Evolutionary conservation across 495 filamentous ascomycete genomes (phyloP), one percentile per base, ranked within the genome.

Genomic region (Apiosordaria backusii): DNA sequence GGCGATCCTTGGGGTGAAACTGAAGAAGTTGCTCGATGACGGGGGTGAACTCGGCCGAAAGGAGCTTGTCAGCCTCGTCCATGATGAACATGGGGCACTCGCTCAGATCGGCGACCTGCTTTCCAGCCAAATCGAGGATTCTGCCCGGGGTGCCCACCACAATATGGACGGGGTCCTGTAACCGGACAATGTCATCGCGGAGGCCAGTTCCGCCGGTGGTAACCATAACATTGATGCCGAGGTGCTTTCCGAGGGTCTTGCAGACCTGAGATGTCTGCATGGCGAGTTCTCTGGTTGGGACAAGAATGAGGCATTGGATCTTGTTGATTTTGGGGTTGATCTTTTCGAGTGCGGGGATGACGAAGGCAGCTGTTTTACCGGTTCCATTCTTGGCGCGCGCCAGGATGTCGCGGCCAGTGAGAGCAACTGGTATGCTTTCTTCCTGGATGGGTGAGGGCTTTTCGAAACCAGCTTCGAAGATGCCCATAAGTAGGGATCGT

Each of bases 361-460:
- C 90, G 71, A 97, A 99, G 67, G 95, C 95, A 16, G 93, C 95
- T 7, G 95, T 99, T 81, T 99, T 99, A 65, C 95, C 95, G 16
- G 95, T 99, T 50, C 95, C 95, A 71, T 99, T 99, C 78, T 99
- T 99, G 65, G 95, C 95, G 74, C 95, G 88, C 50, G 95, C 95
- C 62, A 99, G 84, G 66, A 99, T 94, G 76, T 99, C 96, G 79
- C 93, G 86, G 60, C 94, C 94, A 19, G 93, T 96, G 50, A 99
- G 85, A 21, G 94, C 95, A 65, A 98, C 94, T 22, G 95, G 95
- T 74, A 99, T 97, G 50, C 93, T 90, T 79, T 97, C 95, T 88
- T 99, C 95, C 86, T 99, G 95, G 68, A 99, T 98, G 18, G 95
- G 95, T 57, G 95, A 99, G 2, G 95, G 95, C 78, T 96, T 97